Evolutionary conservation across 2,329 filamentous ascomycete genomes (phyloP), one percentile per base, ranked within the genome.

Genomic region (Ceratocystis colombiana): DNA sequence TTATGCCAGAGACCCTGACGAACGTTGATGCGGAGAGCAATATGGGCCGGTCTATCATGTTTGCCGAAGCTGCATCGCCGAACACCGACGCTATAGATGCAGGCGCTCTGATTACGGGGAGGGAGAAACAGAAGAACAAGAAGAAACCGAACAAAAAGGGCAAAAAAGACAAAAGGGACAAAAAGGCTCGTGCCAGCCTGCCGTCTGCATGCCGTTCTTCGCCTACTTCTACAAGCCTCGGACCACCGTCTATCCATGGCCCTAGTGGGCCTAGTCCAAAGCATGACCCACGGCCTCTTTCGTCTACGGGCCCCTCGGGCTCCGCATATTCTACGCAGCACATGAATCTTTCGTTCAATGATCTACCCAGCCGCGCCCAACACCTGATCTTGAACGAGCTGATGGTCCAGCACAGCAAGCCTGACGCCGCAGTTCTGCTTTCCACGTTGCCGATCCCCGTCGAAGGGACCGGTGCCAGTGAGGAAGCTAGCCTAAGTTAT

Each of bases 301-400:
- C 50, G n/a, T 1, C 37, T 6, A n/a, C 50, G 12, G 25, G 61
- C 17, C 0, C 7, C 20, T 59, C 50, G 7, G 61, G 61, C 4
- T 80, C 79, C 2, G 74, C 77, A 17, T 83, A 82, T 71, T 81
- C 83, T 2, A 82, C 83, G 25, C 84, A 86, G 64, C 80, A 83
- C 2, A 75, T 90, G 2, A 82, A 89, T 0, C 78, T 95, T 1
- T 90, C 86, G 1, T 96, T 96, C 78, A 95, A 96, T 71, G 89
- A 95, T 72, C 78, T 96, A 3, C 90, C 90, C 0, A 89, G 88
- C 71, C 84, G 89, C 17, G 90, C 90, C 1, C 90, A 95, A 73
- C 89, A 96, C 74, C 76, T 95, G 45, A 92, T 96, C 33, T 76
- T 96, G 17, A 96, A 96, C 73, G 90, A 96, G 74, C 77, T 95